Evolutionary conservation across 129 eudicot genomes (phyloP).

Genomic region (Escallonia herrerae): DNA sequence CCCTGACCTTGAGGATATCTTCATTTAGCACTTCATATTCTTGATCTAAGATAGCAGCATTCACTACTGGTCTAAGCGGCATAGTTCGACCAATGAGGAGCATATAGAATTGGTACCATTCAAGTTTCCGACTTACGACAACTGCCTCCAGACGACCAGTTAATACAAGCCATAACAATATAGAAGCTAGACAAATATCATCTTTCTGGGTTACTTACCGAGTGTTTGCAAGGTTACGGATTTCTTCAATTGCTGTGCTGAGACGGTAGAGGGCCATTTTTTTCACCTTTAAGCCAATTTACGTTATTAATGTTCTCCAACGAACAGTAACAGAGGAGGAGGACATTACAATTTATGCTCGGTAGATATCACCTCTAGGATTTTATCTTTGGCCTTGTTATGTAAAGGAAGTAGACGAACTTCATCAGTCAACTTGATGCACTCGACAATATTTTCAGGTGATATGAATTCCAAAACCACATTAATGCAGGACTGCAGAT

Average conservation of each 20-base stretch:
- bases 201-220: slow-evolving; percentile 25
- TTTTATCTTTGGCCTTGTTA: slow-evolving; percentile 72
- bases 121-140: too few relatives aligned
- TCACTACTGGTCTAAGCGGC: too few relatives aligned
- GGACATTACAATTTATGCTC: not conserved
- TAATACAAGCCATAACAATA: too few relatives aligned
- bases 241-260: slow-evolving; percentile 62
- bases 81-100: too few relatives aligned
- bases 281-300: slow-evolving; percentile 52
- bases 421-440: slow-evolving; percentile 70
- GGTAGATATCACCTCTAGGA: slow-evolving; percentile 43
- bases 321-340: not conserved
- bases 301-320: not conserved
- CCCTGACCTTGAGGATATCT: too few relatives aligned
- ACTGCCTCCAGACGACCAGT: too few relatives aligned
- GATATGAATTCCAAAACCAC: slow-evolving; percentile 74
- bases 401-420: slow-evolving; percentile 66
- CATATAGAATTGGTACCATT: too few relatives aligned
- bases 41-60: too few relatives aligned
- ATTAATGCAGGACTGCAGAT: slow-evolving; percentile 70
- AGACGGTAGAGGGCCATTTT: slow-evolving; percentile 63
- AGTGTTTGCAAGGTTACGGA: slow-evolving; percentile 26
- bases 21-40: too few relatives aligned
- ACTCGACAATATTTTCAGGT: slow-evolving; percentile 75
- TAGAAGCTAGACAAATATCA: not conserved